A percentile compares a stretch with the other conserved stretches of the same genome.
These are phyloP conservation scores for Trypanosomatidae sp. DNA, from an alignment of 208 protist genomes.

Conservation along the genomic window DNA sequence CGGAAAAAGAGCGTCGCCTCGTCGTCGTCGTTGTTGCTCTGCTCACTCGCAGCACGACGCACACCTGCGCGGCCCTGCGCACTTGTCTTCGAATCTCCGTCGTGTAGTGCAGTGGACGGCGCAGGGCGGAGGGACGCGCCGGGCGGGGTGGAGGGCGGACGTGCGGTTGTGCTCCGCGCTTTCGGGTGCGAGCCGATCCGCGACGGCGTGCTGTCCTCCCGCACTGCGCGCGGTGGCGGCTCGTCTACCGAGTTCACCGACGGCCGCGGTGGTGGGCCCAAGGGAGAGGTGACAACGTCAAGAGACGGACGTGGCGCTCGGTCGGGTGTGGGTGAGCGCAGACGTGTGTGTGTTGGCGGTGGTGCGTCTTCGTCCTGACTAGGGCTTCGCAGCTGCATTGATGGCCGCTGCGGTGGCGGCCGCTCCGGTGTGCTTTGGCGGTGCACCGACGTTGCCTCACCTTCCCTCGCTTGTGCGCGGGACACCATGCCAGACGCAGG, in stretches of 20 bases:
- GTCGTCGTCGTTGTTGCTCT: conserved; percentile 9
- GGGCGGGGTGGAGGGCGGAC: conserved; percentile 19
- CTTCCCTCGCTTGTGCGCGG: too few species aligned
- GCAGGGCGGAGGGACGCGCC: too few species aligned
- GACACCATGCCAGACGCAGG: too few species aligned
- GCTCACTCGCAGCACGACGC: conserved; percentile 6
- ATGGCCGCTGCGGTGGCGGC: not conserved
- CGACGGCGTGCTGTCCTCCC: conserved; percentile 7
- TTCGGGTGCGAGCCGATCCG: conserved; percentile 23
- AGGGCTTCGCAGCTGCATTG: not conserved
- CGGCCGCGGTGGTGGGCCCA: conserved; percentile 1
- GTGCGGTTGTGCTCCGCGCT: conserved; percentile 36
- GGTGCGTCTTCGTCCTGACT: too few species aligned
- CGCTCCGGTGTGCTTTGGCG: not conserved
- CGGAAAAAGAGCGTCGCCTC: conserved; percentile 23
- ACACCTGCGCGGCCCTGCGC: too few species aligned
- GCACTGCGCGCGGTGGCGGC: conserved; percentile 16
- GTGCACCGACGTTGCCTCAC: too few species aligned
- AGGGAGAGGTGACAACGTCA: conserved; percentile 3
- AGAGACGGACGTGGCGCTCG: too few species aligned
- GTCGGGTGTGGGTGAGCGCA: conserved; percentile 27
- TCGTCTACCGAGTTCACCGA: conserved; percentile 10
- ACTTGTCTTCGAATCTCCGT: not conserved
- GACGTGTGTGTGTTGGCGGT: not conserved
- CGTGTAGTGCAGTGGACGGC: too few species aligned